Conservation (phyloP, 768 basidiomycete species). For the Leccinum broughii region DNA sequence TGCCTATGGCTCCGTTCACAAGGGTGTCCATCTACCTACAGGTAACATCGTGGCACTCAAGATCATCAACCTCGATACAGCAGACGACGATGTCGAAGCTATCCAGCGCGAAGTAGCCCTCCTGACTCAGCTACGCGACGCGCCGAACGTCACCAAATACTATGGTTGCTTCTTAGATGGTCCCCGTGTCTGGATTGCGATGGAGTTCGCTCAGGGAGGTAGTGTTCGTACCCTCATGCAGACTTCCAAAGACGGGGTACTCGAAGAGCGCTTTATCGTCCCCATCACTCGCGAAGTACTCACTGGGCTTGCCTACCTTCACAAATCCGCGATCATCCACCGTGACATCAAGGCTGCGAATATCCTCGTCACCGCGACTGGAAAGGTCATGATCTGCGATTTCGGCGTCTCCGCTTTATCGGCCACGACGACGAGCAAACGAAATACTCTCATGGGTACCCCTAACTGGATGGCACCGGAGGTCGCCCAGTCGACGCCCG, state of each 20-base stretch:
- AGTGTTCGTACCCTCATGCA: conserved; percentile 94
- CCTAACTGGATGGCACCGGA: conserved; percentile 99
- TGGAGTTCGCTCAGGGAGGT: conserved; percentile 97
- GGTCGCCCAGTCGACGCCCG: conserved; percentile 84
- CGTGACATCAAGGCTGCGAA: conserved; percentile 99
- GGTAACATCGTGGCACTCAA: conserved; percentile 94
- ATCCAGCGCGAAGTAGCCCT: conserved; percentile 96
- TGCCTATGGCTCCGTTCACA: conserved; percentile 94
- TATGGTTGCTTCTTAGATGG: conserved; percentile 96
- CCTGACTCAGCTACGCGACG: conserved; percentile 84
- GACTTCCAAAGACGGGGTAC: conserved; percentile 64
- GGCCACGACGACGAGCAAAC: conserved; percentile 80
- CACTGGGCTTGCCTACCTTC: conserved; percentile 82
- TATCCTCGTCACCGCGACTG: conserved; percentile 82
- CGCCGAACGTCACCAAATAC: conserved; percentile 91
- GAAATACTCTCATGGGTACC: conserved; percentile 95
- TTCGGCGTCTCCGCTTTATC: conserved; percentile 97
- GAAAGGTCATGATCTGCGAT: conserved; percentile 95
- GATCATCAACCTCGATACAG: conserved; percentile 96
- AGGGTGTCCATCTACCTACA: conserved; percentile 79
- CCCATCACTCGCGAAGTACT: conserved; percentile 90
- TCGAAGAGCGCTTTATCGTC: conserved; percentile 89
- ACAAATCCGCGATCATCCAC: conserved; percentile 93
- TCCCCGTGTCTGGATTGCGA: conserved; percentile 96
- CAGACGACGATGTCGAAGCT: conserved; percentile 94